phyloP scores from a whole-genome alignment of 2,329 filamentous ascomycete genomes.

The Periconia macrospinosa region DNA sequence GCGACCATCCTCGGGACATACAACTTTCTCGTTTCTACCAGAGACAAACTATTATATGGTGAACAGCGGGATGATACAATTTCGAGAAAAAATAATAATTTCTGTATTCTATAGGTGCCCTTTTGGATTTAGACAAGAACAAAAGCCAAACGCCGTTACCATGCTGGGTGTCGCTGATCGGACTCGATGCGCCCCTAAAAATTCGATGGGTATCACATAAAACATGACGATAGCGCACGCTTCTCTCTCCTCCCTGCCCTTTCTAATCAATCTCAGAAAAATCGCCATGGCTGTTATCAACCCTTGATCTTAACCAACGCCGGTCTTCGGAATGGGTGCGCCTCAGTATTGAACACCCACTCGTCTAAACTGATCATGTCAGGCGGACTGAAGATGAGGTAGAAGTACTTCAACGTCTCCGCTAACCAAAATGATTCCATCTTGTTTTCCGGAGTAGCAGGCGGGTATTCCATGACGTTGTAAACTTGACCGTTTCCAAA shows the following conservation, averaged over 20 bases:
- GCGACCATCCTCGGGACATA: too few species aligned
- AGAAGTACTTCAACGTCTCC: constrained; percentile 56
- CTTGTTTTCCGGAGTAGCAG: constrained; percentile 33
- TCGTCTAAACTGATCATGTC: constrained; percentile 51
- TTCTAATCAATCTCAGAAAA: not conserved
- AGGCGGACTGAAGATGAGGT: constrained; percentile 49
- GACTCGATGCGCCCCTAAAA: too few species aligned
- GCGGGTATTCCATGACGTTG: constrained; percentile 41
- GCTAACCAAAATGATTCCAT: constrained; percentile 53
- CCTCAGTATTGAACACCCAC: constrained; percentile 55
- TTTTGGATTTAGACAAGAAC: not conserved
- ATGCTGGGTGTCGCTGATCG: not conserved
- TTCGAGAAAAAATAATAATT: too few species aligned
- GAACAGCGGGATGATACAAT: too few species aligned
- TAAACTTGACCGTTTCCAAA: constrained; percentile 49
- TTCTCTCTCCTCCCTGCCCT: not conserved
- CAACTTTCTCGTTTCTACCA: too few species aligned
- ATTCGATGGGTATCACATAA: constrained; percentile 9
- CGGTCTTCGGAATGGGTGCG: constrained; percentile 49
- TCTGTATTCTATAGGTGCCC: too few species aligned
- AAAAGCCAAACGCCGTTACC: constrained; percentile 2
- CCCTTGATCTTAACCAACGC: constrained; percentile 6
- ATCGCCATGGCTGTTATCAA: not conserved
- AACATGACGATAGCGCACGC: not conserved
- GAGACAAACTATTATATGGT: too few species aligned